phyloP scores from a whole-genome alignment of 441 rosid species.

The Gossypium trilobum region DNA sequence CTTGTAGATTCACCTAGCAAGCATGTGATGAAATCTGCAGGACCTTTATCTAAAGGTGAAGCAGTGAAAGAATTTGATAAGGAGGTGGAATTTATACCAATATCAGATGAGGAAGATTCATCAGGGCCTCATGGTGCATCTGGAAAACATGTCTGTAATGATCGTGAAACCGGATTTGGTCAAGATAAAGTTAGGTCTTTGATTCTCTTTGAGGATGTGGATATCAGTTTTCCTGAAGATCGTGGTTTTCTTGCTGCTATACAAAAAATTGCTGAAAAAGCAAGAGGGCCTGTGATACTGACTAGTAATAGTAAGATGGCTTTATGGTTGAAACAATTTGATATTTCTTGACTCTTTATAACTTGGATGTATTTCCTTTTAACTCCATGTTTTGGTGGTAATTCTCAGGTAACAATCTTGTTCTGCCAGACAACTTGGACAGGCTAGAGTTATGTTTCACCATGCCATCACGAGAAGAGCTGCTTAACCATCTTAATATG shows the following conservation, averaged over 20 bases:
- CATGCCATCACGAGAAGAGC: slow-evolving; percentile 50
- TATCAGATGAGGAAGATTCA: slow-evolving; percentile 32
- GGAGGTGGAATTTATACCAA: slow-evolving; percentile 36
- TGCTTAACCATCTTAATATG: slow-evolving; percentile 42
- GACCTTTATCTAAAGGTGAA: slow-evolving; percentile 23
- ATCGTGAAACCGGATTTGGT: slow-evolving; percentile 22
- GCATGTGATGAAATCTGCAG: slow-evolving; percentile 17
- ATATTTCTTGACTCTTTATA: slow-evolving; percentile 9
- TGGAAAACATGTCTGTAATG: slow-evolving; percentile 25
- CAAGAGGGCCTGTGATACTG: slow-evolving; percentile 79
- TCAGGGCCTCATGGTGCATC: slow-evolving; percentile 21
- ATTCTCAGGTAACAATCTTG: slow-evolving; percentile 47
- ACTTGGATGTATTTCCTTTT: slow-evolving; percentile 11
- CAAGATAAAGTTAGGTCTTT: slow-evolving; percentile 48
- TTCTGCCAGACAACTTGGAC: slow-evolving; percentile 62
- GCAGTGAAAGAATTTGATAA: slow-evolving; percentile 16
- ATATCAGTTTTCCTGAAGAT: slow-evolving; percentile 71
- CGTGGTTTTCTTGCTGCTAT: slow-evolving; percentile 80
- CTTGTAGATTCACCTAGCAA: slow-evolving; percentile 26
- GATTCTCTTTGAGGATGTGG: slow-evolving; percentile 92
- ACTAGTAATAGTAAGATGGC: slow-evolving; percentile 67
- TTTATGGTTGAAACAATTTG: slow-evolving; percentile 17
- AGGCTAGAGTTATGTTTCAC: slow-evolving; percentile 50
- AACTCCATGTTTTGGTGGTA: slow-evolving; percentile 23
- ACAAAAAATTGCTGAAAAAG: slow-evolving; percentile 75